Evolutionary conservation across 768 basidiomycete species (phyloP).

Genomic region (Collybia mongolica): DNA sequence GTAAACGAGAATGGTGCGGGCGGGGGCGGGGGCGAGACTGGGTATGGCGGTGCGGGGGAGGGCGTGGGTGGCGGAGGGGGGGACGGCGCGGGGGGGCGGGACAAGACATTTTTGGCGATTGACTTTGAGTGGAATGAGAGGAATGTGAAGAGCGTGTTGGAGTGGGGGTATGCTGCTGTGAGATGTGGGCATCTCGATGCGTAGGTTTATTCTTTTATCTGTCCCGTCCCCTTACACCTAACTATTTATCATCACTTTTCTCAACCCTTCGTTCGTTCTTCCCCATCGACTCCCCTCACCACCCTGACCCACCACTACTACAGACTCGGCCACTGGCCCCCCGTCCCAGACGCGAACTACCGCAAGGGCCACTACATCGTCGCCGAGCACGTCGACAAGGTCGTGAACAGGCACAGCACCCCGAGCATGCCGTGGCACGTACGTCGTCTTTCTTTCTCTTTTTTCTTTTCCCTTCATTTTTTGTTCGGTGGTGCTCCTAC

Average conservation of each 20-base stretch:
- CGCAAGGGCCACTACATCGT: slow-evolving; percentile 77
- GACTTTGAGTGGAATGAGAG: slow-evolving; percentile 78
- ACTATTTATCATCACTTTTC: no score
- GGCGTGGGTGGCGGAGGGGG: no score
- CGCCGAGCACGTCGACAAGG: slow-evolving; percentile 65
- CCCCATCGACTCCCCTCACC: no score
- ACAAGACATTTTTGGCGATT: slow-evolving; percentile 75
- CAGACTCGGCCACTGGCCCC: slow-evolving; percentile 76
- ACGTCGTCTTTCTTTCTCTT: slow-evolving; percentile 25
- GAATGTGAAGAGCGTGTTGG: slow-evolving; percentile 64
- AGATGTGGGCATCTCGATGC: slow-evolving; percentile 69
- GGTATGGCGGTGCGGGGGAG: no score
- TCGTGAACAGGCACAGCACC: slow-evolving; percentile 58
- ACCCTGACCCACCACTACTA: not conserved
- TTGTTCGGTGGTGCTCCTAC: not conserved
- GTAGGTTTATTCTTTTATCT: slow-evolving; percentile 37
- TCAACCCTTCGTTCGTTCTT: no score
- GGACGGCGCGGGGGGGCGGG: no score
- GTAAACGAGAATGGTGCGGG: no score
- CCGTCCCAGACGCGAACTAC: slow-evolving; percentile 72
- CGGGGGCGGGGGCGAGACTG: no score
- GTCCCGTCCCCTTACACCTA: not conserved
- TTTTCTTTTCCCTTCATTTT: slow-evolving; percentile 8
- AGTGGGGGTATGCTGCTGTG: slow-evolving; percentile 83
- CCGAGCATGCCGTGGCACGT: slow-evolving; percentile 71